Base-by-base conservation (phyloP, 495 filamentous ascomycete species). In the Ascodesmis nigricans region DNA sequence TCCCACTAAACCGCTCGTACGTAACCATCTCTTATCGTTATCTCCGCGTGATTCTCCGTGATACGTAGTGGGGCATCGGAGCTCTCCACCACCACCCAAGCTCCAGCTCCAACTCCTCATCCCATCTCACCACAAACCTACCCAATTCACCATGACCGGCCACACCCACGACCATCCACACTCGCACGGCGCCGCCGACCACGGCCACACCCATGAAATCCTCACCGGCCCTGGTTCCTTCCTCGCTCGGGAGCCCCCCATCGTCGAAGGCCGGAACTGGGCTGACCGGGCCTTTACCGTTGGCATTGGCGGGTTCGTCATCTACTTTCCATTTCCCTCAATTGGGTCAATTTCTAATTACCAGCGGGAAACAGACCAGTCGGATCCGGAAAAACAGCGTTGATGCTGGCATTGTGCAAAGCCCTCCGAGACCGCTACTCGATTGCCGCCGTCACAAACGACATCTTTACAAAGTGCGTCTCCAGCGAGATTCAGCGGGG, bases 361-460 rank as follows among this genome's bases (percentile, higher is more conserved):
- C 7, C 23, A 25, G n/a, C n/a, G n/a, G n/a, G n/a, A n/a, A n/a
- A 25, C 44, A 93, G 87, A 34, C 87, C 87, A 47, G 87, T 97
- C 31, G 87, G 87, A 39, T 93, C 87, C 17, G 87, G 87, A 48
- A 97, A 97, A 55, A 93, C 87, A 10, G 87, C 87, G 26, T 66
- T 95, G 14, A 92, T 95, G 84, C 69, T 91, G 5, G 70, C 77
- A 18, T 69, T 93, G 43, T 91, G 79, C 57, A 72, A 64, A 20
- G 71, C 72, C 19, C 68, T 97, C 2, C 72, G 87, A 21, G 58
- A 69, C 30, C 52, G 65, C 17, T 78, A 79, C 62, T 80, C 73
- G 47, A 73, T 97, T 44, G 87, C 87, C 3, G 87, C 83, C 24
- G 83, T 97, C 2, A 97, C 87, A 19, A 97, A 97, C 62, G 87